Conservation (phyloP, 2,329 filamentous ascomycete genomes). For the Colletotrichum incanum region DNA sequence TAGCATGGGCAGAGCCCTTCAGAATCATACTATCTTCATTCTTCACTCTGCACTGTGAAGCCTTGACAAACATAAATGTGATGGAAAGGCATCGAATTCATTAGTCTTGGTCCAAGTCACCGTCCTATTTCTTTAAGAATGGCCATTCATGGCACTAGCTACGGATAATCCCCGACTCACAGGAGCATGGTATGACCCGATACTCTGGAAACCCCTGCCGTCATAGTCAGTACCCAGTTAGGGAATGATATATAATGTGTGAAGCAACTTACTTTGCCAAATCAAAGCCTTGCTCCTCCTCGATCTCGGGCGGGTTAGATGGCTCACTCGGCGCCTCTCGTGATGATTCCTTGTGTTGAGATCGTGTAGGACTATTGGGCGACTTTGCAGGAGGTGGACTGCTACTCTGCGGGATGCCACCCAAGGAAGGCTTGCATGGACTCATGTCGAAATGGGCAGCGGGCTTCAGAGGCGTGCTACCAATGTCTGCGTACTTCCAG, state of each 20-base stretch:
- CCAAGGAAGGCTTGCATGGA: constrained; percentile 65
- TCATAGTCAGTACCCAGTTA: constrained; percentile 48
- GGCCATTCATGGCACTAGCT: constrained; percentile 57
- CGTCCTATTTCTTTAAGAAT: constrained; percentile 16
- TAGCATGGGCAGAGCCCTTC: constrained; percentile 17
- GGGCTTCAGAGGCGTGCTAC: constrained; percentile 77
- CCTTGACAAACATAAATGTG: background rate
- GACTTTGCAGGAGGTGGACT: constrained; percentile 72
- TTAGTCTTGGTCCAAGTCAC: background rate
- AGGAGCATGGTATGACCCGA: constrained; percentile 74
- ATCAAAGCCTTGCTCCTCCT: constrained; percentile 71
- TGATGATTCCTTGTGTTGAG: constrained; percentile 44
- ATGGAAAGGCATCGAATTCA: constrained; percentile 3
- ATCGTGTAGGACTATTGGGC: constrained; percentile 66
- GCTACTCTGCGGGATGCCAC: constrained; percentile 67
- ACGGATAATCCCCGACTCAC: constrained; percentile 64
- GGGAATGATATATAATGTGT: background rate
- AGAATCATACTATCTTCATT: constrained; percentile 40
- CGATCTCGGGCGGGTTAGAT: constrained; percentile 50
- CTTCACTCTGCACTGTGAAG: background rate
- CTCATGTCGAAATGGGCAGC: constrained; percentile 69
- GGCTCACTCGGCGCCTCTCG: constrained; percentile 44
- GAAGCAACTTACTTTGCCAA: constrained; percentile 67
- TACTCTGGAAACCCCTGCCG: constrained; percentile 75
- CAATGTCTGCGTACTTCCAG: constrained; percentile 88